Percentiles rank a stretch among this genome's conserved stretches.
These are phyloP conservation scores for Silybum marianum DNA, from an alignment of 129 eudicot species.

Conservation along the genomic window DNA sequence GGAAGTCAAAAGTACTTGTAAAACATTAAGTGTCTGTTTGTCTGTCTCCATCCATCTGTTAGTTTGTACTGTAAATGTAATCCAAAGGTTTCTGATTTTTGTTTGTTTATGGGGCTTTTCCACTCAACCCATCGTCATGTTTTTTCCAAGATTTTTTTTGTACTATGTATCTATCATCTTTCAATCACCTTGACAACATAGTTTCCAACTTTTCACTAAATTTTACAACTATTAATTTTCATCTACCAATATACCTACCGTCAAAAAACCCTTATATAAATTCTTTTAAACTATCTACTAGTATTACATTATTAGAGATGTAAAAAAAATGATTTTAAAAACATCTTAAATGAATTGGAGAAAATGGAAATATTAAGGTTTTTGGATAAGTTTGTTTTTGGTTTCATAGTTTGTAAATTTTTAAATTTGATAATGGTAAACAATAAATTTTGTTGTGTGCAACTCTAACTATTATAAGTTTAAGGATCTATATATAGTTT, in stretches of 20 bases:
- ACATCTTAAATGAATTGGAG: no score
- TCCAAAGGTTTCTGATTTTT: slow-evolving; percentile 38
- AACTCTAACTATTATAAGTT: no score
- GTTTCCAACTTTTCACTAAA: not conserved
- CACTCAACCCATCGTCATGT: slow-evolving; percentile 21
- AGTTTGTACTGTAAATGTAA: slow-evolving; percentile 41
- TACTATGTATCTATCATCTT: slow-evolving; percentile 32
- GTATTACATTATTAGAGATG: no score
- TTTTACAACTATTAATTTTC: slow-evolving; percentile 25
- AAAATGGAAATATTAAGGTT: no score
- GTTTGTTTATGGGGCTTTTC: slow-evolving; percentile 37
- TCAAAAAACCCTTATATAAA: no score
- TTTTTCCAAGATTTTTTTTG: slow-evolving; percentile 22
- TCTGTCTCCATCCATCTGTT: slow-evolving; percentile 28
- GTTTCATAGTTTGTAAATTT: no score
- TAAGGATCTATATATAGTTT: no score
- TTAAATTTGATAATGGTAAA: no score
- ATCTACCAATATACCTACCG: slow-evolving; percentile 15
- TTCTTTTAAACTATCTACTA: no score
- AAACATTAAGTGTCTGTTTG: slow-evolving; percentile 18
- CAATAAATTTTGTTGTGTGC: no score
- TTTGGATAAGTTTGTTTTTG: no score
- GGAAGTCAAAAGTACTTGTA: slow-evolving; percentile 29
- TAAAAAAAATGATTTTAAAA: no score
- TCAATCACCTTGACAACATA: slow-evolving; percentile 27